Evolutionary conservation across 768 basidiomycete genomes (phyloP), one percentile per base, ranked within the genome.

Genomic region (Cystofilobasidium macerans): DNA sequence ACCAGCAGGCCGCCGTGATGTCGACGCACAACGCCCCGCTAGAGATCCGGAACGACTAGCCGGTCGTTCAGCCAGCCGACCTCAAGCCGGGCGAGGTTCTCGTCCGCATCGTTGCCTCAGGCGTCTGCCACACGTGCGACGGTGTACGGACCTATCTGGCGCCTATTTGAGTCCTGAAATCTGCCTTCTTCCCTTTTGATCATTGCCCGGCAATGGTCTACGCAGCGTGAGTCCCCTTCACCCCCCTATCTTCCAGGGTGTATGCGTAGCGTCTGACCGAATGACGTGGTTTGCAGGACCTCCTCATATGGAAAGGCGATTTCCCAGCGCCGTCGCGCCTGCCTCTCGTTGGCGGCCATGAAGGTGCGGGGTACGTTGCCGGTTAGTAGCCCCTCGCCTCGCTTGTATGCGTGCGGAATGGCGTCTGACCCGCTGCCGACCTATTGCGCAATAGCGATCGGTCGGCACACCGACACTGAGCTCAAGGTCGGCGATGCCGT

Each of bases 361-460:
- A 90, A 76, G 89, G 89, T 69, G 87, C 88, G 16, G 89, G 90
- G 20, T 78, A 80, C 48, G 77, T 94, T 62, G 85, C 91, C 51
- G 42, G 42, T 42, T 13, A 13, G 42, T 42, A 13, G 9, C 7
- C 7, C 3, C n/a, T n/a, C n/a, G n/a, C n/a, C n/a, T n/a, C n/a
- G n/a, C n/a, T n/a, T n/a, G n/a, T n/a, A n/a, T n/a, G n/a, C n/a
- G n/a, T n/a, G n/a, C n/a, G n/a, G n/a, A n/a, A n/a, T n/a, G n/a
- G n/a, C 38, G 9, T 40, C 38, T 16, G 16, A n/a, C n/a, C n/a
- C n/a, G n/a, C n/a, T 8, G 9, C 38, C 16, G 9, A 16, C 16
- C 38, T 40, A 16, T 40, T 8, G 9, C 16, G 38, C 16, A 8
- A 16, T 20, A 42, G 89, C 89, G 30, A 87, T 92, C 71, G 89